Base-by-base conservation (phyloP, 2,329 filamentous ascomycete species). In the Lecanosticta acicola region DNA sequence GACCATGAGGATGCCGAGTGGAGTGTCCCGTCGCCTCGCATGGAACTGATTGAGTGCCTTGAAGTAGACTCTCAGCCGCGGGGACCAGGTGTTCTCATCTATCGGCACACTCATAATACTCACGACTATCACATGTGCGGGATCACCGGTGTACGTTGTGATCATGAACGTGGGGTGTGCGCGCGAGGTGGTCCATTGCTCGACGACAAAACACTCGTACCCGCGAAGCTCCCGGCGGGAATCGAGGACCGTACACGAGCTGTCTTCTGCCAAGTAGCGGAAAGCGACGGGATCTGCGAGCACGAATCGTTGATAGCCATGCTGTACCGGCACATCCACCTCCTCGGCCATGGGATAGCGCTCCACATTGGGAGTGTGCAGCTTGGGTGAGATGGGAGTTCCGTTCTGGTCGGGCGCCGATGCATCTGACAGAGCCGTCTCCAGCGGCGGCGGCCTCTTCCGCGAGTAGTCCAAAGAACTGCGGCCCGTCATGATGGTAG, bases 181-280 rank as follows among this genome's bases (percentile, higher is more conserved):
- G 42, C 93, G 81, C 10, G 91, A 96, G 67, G 90, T 96, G 4
- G 88, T 88, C 93, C 93, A 98, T 74, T 98, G 93, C 66, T 97
- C 93, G 54, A 97, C 88, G 13, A 97, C 71, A 67, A 97, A 97
- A 51, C 91, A 75, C 66, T 97, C 90, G 68, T 96, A 97, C 55
- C 91, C 91, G 50, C 79, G 71, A 4, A 98, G 76, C 40, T 78
- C 72, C 40, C 77, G 75, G 45, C 81, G 80, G 43, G 84, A 83
- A 57, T 90, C 80, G 53, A 95, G 74, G 5, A 95, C 81, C 2
- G 74, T 76, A 3, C 88, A 89, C 3, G 78, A 80, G 1, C 81
- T 74, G 54, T 97, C 93, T 63, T 94, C 86, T 70, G 94, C 86
- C 17, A 98, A 79, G 62, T 91, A 94, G 54, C 73, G 75, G 55